Percentiles rank a stretch among this genome's conserved stretches.
Conservation (phyloP, 305 asterid species). For the Rubia balearica region DNA sequence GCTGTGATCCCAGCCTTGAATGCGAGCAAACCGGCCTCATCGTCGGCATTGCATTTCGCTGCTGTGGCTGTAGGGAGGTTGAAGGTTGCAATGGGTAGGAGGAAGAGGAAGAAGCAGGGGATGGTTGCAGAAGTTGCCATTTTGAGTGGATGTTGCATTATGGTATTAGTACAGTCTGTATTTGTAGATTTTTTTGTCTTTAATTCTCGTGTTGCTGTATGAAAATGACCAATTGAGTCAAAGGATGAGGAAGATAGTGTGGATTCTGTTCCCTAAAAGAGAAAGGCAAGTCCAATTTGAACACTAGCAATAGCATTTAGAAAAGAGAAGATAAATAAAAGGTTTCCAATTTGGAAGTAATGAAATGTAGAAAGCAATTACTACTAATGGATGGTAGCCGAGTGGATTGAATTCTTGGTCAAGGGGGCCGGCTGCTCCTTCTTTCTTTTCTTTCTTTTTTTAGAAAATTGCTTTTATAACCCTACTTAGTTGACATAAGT, state of each 20-base stretch:
- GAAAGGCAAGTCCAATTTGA: neutral
- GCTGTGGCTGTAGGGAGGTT: constrained; percentile 24
- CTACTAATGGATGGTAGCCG: too few relatives aligned
- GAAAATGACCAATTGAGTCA: neutral
- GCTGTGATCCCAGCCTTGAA: constrained; percentile 63
- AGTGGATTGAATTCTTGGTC: too few relatives aligned
- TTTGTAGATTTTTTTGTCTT: too few relatives aligned
- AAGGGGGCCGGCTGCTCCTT: too few relatives aligned
- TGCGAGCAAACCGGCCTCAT: constrained; percentile 52
- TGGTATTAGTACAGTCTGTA: too few relatives aligned
- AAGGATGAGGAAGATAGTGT: neutral
- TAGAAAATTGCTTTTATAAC: too few relatives aligned
- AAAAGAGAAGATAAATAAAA: too few relatives aligned
- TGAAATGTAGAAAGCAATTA: too few relatives aligned
- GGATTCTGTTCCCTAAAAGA: neutral
- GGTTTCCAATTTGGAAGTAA: too few relatives aligned
- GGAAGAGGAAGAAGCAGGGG: constrained; percentile 8
- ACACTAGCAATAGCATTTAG: too few relatives aligned
- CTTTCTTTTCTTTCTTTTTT: too few relatives aligned
- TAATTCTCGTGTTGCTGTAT: neutral
- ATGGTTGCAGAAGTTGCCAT: neutral
- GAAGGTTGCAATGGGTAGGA: constrained; percentile 16
- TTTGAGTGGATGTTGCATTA: neutral
- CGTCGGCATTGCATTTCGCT: constrained; percentile 56
- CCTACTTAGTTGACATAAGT: too few relatives aligned